A percentile compares a stretch with the other conserved stretches of the same genome.
Conservation (phyloP, 2,329 filamentous ascomycete genomes). For the Hansfordia pulvinata region DNA sequence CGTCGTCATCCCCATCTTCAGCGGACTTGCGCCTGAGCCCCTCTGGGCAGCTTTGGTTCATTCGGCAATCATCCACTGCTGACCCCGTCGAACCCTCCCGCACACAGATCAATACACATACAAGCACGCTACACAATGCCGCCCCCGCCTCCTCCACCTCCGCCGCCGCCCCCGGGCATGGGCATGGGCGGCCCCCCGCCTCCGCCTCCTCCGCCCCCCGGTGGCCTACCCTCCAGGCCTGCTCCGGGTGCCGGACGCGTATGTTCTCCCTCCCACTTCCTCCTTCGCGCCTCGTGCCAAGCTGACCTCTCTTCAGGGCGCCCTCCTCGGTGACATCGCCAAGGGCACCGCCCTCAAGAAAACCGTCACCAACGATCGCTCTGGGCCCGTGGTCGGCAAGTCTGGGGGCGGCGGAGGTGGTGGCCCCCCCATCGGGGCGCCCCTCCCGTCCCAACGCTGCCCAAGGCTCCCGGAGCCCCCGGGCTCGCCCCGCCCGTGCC, state of each 20-base stretch:
- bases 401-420: slow-evolving; percentile 38
- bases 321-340: slow-evolving; percentile 74
- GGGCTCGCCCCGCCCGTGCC: slow-evolving; percentile 61
- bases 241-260: slow-evolving; percentile 46
- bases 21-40: too few species aligned
- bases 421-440: slow-evolving; percentile 56
- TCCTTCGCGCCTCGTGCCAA: slow-evolving; percentile 7
- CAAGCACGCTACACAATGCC: too few species aligned
- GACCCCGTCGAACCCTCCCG: too few species aligned
- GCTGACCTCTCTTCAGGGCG: slow-evolving; percentile 42
- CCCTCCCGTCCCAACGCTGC: slow-evolving; percentile 64
- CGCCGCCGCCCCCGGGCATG: slow-evolving; percentile 52
- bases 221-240: slow-evolving; percentile 42
- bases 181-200: slow-evolving; percentile 46
- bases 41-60: too few species aligned
- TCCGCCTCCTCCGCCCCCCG: slow-evolving; percentile 54
- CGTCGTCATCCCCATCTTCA: too few species aligned
- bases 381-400: slow-evolving; percentile 57
- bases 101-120: too few species aligned
- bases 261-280: slow-evolving; percentile 18
- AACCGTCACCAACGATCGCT: slow-evolving; percentile 82
- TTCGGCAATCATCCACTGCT: too few species aligned
- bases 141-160: slow-evolving; percentile 52
- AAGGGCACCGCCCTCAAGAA: slow-evolving; percentile 76
- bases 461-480: slow-evolving; percentile 33